phyloP scores from a whole-genome alignment of 2,329 filamentous ascomycete genomes.

The Periconia macrospinosa region DNA sequence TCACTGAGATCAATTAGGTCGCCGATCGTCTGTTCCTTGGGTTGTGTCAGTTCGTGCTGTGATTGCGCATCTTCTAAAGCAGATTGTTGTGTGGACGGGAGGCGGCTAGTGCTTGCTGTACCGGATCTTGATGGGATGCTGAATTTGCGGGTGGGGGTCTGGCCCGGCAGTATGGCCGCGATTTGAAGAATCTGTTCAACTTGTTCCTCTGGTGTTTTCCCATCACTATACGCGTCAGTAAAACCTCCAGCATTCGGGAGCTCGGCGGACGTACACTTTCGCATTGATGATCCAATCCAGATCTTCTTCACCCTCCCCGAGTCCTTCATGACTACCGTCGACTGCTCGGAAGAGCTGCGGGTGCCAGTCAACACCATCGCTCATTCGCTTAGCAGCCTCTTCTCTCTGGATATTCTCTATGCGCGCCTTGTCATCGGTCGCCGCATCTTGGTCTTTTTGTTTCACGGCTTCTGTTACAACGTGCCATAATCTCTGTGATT shows the following conservation, averaged over 20 bases:
- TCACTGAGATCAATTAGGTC: slow-evolving; percentile 64
- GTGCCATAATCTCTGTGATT: slow-evolving; percentile 87
- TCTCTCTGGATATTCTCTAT: slow-evolving; percentile 91
- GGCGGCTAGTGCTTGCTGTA: slow-evolving; percentile 29
- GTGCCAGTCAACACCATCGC: slow-evolving; percentile 82
- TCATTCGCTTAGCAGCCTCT: slow-evolving; percentile 77
- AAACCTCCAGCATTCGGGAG: background rate
- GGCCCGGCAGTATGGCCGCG: slow-evolving; percentile 80
- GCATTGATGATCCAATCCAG: slow-evolving; percentile 95
- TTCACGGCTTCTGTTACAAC: slow-evolving; percentile 80
- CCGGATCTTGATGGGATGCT: slow-evolving; percentile 60
- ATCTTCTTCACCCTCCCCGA: slow-evolving; percentile 81
- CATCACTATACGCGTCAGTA: slow-evolving; percentile 49
- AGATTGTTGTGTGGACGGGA: slow-evolving; percentile 11
- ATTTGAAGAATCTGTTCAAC: slow-evolving; percentile 83
- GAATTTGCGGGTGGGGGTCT: slow-evolving; percentile 59
- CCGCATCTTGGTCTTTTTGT: slow-evolving; percentile 80
- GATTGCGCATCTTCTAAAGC: slow-evolving; percentile 1
- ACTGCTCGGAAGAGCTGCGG: slow-evolving; percentile 82
- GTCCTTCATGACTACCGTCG: slow-evolving; percentile 67
- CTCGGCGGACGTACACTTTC: slow-evolving; percentile 64
- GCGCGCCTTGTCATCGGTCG: slow-evolving; percentile 94
- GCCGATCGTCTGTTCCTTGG: slow-evolving; percentile 24
- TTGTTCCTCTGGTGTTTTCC: slow-evolving; percentile 67
- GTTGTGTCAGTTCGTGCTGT: slow-evolving; percentile 2